phyloP scores from a whole-genome alignment of 192 early-diverging fungal genomes.

The Rhizophagus sp. region DNA sequence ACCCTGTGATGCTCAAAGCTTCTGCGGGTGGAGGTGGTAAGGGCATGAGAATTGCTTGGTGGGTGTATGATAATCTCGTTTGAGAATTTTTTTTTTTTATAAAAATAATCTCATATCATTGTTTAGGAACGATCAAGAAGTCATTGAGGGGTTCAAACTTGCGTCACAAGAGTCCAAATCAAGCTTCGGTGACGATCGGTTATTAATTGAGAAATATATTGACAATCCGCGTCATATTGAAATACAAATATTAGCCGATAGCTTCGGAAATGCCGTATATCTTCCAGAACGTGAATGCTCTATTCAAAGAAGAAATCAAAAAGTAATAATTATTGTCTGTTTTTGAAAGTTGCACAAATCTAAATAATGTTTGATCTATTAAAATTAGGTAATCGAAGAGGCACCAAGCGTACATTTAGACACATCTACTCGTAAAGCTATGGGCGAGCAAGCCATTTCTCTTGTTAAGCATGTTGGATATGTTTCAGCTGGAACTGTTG shows the following conservation, averaged over 20 bases:
- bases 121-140: slow-evolving; percentile 55
- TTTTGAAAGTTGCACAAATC: neutral
- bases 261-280: slow-evolving; percentile 74
- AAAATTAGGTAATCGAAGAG: slow-evolving; percentile 66
- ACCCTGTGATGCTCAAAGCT: slow-evolving; percentile 86
- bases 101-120: neutral
- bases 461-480: slow-evolving; percentile 74
- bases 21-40: slow-evolving; percentile 83
- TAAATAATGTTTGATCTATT: neutral
- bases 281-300: slow-evolving; percentile 91
- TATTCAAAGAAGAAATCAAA: slow-evolving; percentile 81
- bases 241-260: slow-evolving; percentile 73
- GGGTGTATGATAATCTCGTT: neutral
- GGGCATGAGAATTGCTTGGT: slow-evolving; percentile 81
- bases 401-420: slow-evolving; percentile 79
- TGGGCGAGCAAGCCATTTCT: slow-evolving; percentile 81
- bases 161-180: slow-evolving; percentile 78
- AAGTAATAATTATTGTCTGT: slow-evolving; percentile 28
- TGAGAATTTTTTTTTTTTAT: neutral
- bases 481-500: slow-evolving; percentile 77
- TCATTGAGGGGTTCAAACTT: slow-evolving; percentile 76
- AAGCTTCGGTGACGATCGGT: slow-evolving; percentile 85
- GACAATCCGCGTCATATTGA: slow-evolving; percentile 80
- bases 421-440: slow-evolving; percentile 57
- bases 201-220: slow-evolving; percentile 93